Percentiles rank a stretch among this genome's conserved stretches.
Evolutionary conservation across 2,329 filamentous ascomycete species (phyloP).

Genomic region (Apiospora malaysiana): DNA sequence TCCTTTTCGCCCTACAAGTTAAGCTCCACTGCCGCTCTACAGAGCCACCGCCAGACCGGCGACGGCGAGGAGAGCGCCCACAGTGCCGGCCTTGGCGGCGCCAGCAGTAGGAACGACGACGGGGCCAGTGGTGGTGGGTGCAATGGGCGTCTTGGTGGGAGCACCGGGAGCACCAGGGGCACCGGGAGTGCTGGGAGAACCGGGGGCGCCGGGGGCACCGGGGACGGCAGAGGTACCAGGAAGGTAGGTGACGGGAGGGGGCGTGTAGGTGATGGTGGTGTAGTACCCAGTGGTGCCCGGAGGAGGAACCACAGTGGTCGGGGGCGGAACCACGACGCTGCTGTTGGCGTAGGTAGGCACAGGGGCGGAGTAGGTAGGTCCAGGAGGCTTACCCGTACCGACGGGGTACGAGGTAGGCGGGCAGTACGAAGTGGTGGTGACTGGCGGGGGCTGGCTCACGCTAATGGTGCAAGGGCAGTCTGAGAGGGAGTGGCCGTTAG

Average conservation of each 20-base stretch:
- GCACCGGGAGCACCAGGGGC: constrained; percentile 18
- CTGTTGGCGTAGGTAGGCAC: constrained; percentile 24
- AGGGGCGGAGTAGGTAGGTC: constrained; percentile 12
- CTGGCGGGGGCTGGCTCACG: constrained; percentile 38
- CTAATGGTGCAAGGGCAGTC: constrained; percentile 55
- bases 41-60: constrained; percentile 7
- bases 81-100: constrained; percentile 42
- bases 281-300: constrained; percentile 28
- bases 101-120: constrained; percentile 44
- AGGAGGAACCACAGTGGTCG: constrained; percentile 20
- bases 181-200: background rate
- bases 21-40: background rate
- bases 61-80: constrained; percentile 46
- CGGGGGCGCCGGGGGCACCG: background rate
- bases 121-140: constrained; percentile 34
- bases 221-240: constrained; percentile 27
- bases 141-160: constrained; percentile 37
- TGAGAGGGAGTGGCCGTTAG: constrained; percentile 36
- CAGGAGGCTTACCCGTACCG: constrained; percentile 25
- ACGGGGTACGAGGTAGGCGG: constrained; percentile 25
- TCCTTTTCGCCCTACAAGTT: background rate
- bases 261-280: constrained; percentile 33
- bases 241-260: constrained; percentile 31
- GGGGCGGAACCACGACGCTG: background rate
- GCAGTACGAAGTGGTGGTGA: constrained; percentile 37